Percentiles rank a stretch among this genome's conserved stretches.
These are phyloP conservation scores for Hamigera avellanea DNA, from an alignment of 495 filamentous ascomycete species.

Conservation along the genomic window DNA sequence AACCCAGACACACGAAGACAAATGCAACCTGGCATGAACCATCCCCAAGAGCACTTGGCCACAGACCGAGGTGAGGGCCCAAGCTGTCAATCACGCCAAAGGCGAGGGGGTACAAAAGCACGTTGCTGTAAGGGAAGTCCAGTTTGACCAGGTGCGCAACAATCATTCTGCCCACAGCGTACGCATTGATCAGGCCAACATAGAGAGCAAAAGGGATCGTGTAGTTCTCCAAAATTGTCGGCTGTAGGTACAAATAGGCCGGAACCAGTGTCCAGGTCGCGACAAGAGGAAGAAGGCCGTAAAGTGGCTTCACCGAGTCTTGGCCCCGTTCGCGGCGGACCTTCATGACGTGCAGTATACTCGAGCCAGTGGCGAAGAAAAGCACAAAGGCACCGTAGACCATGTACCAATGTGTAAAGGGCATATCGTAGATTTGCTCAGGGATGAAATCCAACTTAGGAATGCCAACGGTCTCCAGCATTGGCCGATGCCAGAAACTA, in stretches of 20 bases:
- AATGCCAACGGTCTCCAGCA: slow-evolving; percentile 63
- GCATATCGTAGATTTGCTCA: slow-evolving; percentile 55
- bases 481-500: slow-evolving; percentile 81
- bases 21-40: slow-evolving; percentile 75
- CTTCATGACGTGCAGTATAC: slow-evolving; percentile 70
- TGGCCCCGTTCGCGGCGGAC: slow-evolving; percentile 64
- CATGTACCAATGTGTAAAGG: slow-evolving; percentile 87
- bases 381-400: slow-evolving; percentile 78
- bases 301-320: slow-evolving; percentile 55
- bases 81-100: slow-evolving; percentile 66
- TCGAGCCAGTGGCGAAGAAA: slow-evolving; percentile 62
- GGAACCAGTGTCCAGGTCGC: slow-evolving; percentile 62
- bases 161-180: slow-evolving; percentile 91
- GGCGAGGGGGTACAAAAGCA: slow-evolving; percentile 54
- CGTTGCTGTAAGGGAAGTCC: slow-evolving; percentile 78
- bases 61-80: slow-evolving; percentile 60
- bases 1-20: slow-evolving; percentile 70
- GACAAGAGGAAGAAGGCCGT: slow-evolving; percentile 72
- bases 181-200: slow-evolving; percentile 80
- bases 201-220: slow-evolving; percentile 81
- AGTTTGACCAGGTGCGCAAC: slow-evolving; percentile 79
- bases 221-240: slow-evolving; percentile 66
- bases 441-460: slow-evolving; percentile 55
- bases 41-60: slow-evolving; percentile 65
- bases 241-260: slow-evolving; percentile 72